Conservation (phyloP, 352 stramenopile species). For the Globisporangium barbulae region DNA sequence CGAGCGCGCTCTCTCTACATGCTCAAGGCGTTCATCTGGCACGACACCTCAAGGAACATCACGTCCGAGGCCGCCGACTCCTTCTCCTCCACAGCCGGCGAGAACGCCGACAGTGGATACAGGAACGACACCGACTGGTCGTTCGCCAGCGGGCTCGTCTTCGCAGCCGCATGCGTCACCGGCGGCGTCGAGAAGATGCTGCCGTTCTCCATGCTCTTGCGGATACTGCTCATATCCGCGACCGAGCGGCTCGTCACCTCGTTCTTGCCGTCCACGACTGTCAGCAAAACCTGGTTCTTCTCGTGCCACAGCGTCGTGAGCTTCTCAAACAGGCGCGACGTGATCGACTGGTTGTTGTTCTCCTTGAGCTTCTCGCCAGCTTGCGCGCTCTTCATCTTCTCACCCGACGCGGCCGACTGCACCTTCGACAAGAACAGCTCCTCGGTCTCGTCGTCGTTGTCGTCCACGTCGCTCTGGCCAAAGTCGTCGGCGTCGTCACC, state of each 20-base stretch:
- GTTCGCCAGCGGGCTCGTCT: constrained; percentile 34
- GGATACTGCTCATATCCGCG: constrained; percentile 81
- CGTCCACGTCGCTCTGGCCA: constrained; percentile 52
- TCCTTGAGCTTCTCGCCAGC: not conserved
- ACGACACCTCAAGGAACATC: constrained; percentile 82
- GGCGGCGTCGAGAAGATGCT: constrained; percentile 58
- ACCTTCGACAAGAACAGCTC: constrained; percentile 15
- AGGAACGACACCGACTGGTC: constrained; percentile 79
- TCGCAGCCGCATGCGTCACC: constrained; percentile 19
- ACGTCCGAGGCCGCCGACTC: constrained; percentile 32
- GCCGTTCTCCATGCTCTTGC: constrained; percentile 58
- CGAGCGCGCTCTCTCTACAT: constrained; percentile 22
- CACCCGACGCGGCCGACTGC: constrained; percentile 17
- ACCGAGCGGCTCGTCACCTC: constrained; percentile 66
- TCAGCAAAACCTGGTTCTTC: constrained; percentile 84
- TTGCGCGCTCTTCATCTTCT: not conserved
- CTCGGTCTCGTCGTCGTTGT: constrained; percentile 33
- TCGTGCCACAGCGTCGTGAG: constrained; percentile 78
- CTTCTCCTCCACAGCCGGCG: constrained; percentile 39
- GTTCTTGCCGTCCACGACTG: constrained; percentile 68
- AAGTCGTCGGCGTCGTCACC: constrained; percentile 51
- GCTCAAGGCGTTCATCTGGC: constrained; percentile 49
- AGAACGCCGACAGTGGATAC: constrained; percentile 82
- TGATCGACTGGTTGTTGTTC: constrained; percentile 37
- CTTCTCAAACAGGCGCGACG: constrained; percentile 73